Evolutionary conservation across 805 yeast genomes (phyloP), one percentile per base, ranked within the genome.

Genomic region (Blastobotrys chiropterorum): DNA sequence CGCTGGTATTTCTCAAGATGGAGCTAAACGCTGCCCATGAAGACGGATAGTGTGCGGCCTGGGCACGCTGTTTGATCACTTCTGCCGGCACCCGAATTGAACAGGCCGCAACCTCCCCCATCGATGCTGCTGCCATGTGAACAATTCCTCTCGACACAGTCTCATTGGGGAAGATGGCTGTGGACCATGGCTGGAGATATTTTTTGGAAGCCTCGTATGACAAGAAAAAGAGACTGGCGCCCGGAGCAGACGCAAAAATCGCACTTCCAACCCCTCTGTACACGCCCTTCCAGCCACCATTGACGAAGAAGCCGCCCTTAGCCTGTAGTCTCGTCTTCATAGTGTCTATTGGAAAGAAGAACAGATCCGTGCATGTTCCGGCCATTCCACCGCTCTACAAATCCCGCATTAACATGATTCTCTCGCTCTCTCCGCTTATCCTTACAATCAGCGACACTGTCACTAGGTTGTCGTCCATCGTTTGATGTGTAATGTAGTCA

Each of bases 281-380:
- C 17, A 94, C 82, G 0, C 98, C 98, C 48, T 69, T 72, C 79
- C 92, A 92, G 1, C 97, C 99, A 26, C 99, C 99, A 69, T 90
- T 92, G 15, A 69, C 72, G 67, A 89, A 87, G 62, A 94, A 92
- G 0, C 99, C 99, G 38, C 96, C 97, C 64, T 82, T 82, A 17
- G 99, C 98, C 67, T 94, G 99, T 14, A 94, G 72, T 52, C 99
- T 75, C 0, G 99, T 94, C 70, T 94, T 94, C 52, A 94, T 61
- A 1, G 99, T 94, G 62, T 94, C 99, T 40, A 94, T 88, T 13
- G 99, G 99, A 73, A 92, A 94, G 69, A 94, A 94, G 2, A 85
- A 89, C 39, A 94, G 73, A 70, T 94, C 99, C 1, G 97, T 90
- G 3, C 95, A 83, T 1, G 97, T 94, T 14, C 99, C 99, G 3